Base-by-base conservation (phyloP, 768 basidiomycete species). In the Russula earlei region DNA sequence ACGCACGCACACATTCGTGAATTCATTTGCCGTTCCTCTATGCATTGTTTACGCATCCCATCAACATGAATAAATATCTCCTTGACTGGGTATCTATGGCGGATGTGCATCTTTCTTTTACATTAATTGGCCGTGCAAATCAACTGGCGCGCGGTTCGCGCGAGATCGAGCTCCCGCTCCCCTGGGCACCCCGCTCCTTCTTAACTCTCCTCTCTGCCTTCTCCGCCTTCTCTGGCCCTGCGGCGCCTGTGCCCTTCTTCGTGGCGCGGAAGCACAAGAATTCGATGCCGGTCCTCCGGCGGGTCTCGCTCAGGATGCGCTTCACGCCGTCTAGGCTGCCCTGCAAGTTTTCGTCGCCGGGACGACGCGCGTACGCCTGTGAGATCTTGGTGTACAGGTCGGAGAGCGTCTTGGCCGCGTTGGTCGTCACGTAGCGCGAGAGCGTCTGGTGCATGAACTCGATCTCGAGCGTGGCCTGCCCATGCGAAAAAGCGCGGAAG, bases 381-480 rank as follows among this genome's bases (percentile, higher is more conserved):
- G 93, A 95, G 62, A 99, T 97, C 64, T 85, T 90, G 67, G 85
- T 89, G 73, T 98, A 99, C 50, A 98, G 77, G 55, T 95, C 88
- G 29, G 91, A 87, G 25, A 99, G 80, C 47, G 84, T 90, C 66
- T 84, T 83, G 34, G 87, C 87, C 14, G 95, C 91, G 7, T 77
- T 66, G 1, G 84, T 75, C 15, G 88, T 87, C 52, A 97, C 87
- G 67, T 95, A 94, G 62, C 88, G 84, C 29, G 85, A 82, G 40
- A 99, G 75, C 6, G 90, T 92, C 72, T 98, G 96, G 69, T 99
- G 95, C 77, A 98, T 84, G 74, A 98, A 98, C 72, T 98, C 96
- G 62, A 98, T 96, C 70, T 98, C 95, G 25, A 99, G 83, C 5
- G 96, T 98, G 14, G 96, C 96, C 93, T 97, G 67, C 24, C n/a